A percentile compares a stretch with the other conserved stretches of the same genome.
phyloP scores from a whole-genome alignment of 345 rosid genomes.

The Nasturtium officinale region DNA sequence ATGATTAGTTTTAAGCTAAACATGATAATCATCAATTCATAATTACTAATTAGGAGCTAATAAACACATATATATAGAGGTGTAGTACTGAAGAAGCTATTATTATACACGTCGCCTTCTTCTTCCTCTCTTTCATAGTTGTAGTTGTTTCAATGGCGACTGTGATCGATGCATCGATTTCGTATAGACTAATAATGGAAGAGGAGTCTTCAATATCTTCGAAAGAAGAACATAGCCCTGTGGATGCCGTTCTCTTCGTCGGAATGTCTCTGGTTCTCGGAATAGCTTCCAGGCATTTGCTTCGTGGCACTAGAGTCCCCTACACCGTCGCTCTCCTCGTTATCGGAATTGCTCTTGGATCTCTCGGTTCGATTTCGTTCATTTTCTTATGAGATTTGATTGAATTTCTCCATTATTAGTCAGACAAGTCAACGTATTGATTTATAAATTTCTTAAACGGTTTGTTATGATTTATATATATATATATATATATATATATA shows the following conservation, averaged over 20 bases:
- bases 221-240: conserved; percentile 46
- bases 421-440: neutral
- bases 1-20: too few relatives aligned
- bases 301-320: conserved; percentile 91
- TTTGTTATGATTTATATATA: neutral
- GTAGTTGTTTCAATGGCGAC: conserved; percentile 38
- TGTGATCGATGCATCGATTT: conserved; percentile 22
- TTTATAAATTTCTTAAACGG: neutral
- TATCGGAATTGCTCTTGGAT: conserved; percentile 83
- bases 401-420: too few relatives aligned
- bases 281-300: conserved; percentile 69
- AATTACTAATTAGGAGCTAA: neutral
- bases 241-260: conserved; percentile 80
- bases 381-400: neutral
- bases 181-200: conserved; percentile 32
- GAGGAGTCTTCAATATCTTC: conserved; percentile 16
- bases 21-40: too few relatives aligned
- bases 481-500: too few relatives aligned
- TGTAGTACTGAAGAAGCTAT: too few relatives aligned
- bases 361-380: conserved; percentile 60
- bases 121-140: neutral
- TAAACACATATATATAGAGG: neutral
- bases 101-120: neutral
- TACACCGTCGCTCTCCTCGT: conserved; percentile 93
- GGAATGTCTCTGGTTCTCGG: conserved; percentile 78